These are phyloP conservation scores for Bolboschoenoplectus hybrid DNA, from an alignment of 202 grass and related monocot species.

Conservation along the genomic window DNA sequence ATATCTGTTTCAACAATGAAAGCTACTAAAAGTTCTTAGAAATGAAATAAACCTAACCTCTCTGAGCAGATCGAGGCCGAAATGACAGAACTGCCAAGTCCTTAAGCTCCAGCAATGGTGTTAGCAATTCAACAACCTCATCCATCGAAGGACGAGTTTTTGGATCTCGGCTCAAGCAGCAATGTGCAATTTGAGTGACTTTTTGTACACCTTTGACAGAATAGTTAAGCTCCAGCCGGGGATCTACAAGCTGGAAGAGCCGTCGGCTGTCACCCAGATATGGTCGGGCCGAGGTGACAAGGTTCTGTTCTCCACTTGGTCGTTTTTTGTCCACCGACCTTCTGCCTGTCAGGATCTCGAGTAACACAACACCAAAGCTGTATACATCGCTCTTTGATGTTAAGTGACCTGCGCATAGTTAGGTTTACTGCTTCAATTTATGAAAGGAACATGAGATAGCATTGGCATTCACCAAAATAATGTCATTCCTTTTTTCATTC, in stretches of 20 bases:
- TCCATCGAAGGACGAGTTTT: conserved; percentile 71
- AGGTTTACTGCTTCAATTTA: background rate
- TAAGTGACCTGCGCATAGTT: conserved; percentile 58
- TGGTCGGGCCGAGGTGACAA: conserved; percentile 67
- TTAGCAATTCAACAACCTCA: conserved; percentile 62
- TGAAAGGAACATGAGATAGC: conserved; percentile 19
- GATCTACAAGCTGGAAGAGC: conserved; percentile 83
- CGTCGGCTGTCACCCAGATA: conserved; percentile 64
- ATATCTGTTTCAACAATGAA: background rate
- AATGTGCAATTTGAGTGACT: conserved; percentile 71
- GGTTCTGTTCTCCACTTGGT: conserved; percentile 64
- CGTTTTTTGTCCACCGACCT: conserved; percentile 83
- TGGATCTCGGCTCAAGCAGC: conserved; percentile 66
- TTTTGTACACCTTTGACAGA: conserved; percentile 73
- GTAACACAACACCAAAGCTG: conserved; percentile 77
- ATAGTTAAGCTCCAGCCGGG: conserved; percentile 79
- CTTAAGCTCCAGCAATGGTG: conserved; percentile 67
- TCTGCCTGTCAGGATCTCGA: conserved; percentile 72
- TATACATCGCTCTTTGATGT: conserved; percentile 89
- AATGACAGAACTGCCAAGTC: conserved; percentile 59
- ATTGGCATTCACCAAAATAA: conserved; percentile 26
- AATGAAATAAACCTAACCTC: conserved; percentile 44
- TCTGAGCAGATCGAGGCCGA: conserved; percentile 51
- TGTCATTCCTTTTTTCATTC: background rate
- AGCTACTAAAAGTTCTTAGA: background rate